phyloP scores from a whole-genome alignment of 1,284 basidiomycete species.

The Malassezia restricta region DNA sequence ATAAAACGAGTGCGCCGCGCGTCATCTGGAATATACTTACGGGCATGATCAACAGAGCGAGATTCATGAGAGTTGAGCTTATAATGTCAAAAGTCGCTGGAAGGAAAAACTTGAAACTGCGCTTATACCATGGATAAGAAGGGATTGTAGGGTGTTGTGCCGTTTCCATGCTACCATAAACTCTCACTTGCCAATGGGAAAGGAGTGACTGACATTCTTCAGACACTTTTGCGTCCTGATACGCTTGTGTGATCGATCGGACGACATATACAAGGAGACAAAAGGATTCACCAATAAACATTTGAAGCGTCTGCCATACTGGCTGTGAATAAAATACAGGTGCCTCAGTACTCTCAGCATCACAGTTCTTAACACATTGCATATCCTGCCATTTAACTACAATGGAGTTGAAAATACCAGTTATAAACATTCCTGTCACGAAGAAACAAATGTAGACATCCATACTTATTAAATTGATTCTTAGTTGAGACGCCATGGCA shows the following conservation, averaged over 20 bases:
- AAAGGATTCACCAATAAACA: slow-evolving; percentile 48
- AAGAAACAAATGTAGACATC: slow-evolving; percentile 27
- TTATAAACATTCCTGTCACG: slow-evolving; percentile 50
- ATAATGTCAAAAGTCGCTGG: slow-evolving; percentile 78
- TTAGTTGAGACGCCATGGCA: no score
- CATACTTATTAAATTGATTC: no score
- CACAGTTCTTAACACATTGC: slow-evolving; percentile 47
- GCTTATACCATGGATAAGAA: not conserved
- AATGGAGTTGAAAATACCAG: slow-evolving; percentile 47
- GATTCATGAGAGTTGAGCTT: slow-evolving; percentile 85
- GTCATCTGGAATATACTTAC: slow-evolving; percentile 97
- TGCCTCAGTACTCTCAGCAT: slow-evolving; percentile 20
- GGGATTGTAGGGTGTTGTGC: not conserved
- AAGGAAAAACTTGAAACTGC: slow-evolving; percentile 54
- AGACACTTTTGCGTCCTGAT: not conserved
- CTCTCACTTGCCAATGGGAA: no score
- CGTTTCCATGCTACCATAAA: not conserved
- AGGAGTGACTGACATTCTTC: not conserved
- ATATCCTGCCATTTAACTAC: slow-evolving; percentile 47
- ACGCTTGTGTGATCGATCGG: not conserved
- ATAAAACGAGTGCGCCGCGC: slow-evolving; percentile 86
- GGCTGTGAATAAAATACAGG: slow-evolving; percentile 36
- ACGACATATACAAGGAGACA: slow-evolving; percentile 32
- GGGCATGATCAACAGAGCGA: slow-evolving; percentile 84
- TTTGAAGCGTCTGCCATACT: slow-evolving; percentile 45